Conservation (phyloP, 768 basidiomycete species). For the Coprinellus micaceus region DNA sequence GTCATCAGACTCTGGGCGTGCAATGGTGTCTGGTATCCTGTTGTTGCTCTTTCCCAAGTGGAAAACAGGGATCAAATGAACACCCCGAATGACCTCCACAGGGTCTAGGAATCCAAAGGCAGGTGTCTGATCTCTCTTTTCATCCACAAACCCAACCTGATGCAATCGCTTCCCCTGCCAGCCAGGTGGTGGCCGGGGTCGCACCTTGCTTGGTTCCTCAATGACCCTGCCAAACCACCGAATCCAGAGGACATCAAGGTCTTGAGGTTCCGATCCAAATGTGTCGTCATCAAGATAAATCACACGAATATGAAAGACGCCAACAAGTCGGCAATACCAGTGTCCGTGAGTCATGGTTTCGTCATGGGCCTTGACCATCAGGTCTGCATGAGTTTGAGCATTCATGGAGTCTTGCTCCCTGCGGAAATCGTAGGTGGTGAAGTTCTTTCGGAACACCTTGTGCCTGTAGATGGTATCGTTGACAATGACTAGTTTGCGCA, state of each 20-base stretch:
- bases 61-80: constrained; percentile 40
- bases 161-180: constrained; percentile 27
- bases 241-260: constrained; percentile 36
- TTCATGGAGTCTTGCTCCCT: constrained; percentile 38
- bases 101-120: constrained; percentile 46
- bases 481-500: constrained; percentile 8
- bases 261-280: no score
- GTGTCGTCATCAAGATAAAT: background rate
- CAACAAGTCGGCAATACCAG: constrained; percentile 23
- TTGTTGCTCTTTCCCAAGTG: constrained; percentile 4
- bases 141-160: constrained; percentile 34
- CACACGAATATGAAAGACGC: constrained; percentile 18
- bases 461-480: constrained; percentile 24
- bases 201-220: constrained; percentile 1
- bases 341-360: constrained; percentile 15
- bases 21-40: constrained; percentile 8
- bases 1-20: constrained; percentile 2
- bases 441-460: constrained; percentile 31
- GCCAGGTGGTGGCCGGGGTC: no score
- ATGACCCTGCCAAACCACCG: constrained; percentile 28
- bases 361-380: constrained; percentile 26
- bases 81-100: constrained; percentile 28
- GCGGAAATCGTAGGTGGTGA: constrained; percentile 40
- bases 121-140: constrained; percentile 18
- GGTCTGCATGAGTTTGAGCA: constrained; percentile 24